phyloP scores from a whole-genome alignment of 805 yeast genomes.

The Candida jianshihensis region DNA sequence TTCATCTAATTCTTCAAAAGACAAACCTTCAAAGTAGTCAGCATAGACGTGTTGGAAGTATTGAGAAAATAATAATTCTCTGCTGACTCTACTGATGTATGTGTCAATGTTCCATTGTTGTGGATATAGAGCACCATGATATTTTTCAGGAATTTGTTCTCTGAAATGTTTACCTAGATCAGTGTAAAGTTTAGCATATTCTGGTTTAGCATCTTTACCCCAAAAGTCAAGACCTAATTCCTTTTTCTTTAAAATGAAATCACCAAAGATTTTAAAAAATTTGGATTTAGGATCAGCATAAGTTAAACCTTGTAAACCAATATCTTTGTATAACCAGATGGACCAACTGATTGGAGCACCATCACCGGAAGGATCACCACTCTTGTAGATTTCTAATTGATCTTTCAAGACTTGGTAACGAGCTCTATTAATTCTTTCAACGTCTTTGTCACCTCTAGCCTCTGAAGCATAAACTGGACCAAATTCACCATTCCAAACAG shows the following conservation, averaged over 20 bases:
- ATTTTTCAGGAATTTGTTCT: slow-evolving; percentile 34
- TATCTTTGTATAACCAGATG: slow-evolving; percentile 47
- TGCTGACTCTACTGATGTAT: slow-evolving; percentile 32
- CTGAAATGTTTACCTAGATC: slow-evolving; percentile 31
- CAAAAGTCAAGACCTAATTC: slow-evolving; percentile 41
- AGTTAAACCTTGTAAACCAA: slow-evolving; percentile 45
- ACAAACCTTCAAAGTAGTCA: slow-evolving; percentile 33
- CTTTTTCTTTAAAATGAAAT: slow-evolving; percentile 36
- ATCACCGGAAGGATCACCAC: slow-evolving; percentile 44
- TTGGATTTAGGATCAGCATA: slow-evolving; percentile 38
- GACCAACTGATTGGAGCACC: slow-evolving; percentile 41
- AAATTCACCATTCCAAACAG: slow-evolving; percentile 50
- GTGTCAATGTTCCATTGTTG: slow-evolving; percentile 30
- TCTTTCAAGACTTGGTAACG: slow-evolving; percentile 38
- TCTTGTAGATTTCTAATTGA: slow-evolving; percentile 36
- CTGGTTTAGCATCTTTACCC: slow-evolving; percentile 41
- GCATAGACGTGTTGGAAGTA: slow-evolving; percentile 40
- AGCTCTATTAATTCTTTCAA: slow-evolving; percentile 30
- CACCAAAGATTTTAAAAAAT: slow-evolving; percentile 36
- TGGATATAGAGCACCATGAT: slow-evolving; percentile 36
- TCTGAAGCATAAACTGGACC: slow-evolving; percentile 43
- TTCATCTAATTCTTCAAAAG: slow-evolving; percentile 41
- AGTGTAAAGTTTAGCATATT: slow-evolving; percentile 30
- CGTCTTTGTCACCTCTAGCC: slow-evolving; percentile 34
- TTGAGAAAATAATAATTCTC: slow-evolving; percentile 38